Conservation (phyloP, 2,329 filamentous ascomycete species). For the Pezicula radicicola region DNA sequence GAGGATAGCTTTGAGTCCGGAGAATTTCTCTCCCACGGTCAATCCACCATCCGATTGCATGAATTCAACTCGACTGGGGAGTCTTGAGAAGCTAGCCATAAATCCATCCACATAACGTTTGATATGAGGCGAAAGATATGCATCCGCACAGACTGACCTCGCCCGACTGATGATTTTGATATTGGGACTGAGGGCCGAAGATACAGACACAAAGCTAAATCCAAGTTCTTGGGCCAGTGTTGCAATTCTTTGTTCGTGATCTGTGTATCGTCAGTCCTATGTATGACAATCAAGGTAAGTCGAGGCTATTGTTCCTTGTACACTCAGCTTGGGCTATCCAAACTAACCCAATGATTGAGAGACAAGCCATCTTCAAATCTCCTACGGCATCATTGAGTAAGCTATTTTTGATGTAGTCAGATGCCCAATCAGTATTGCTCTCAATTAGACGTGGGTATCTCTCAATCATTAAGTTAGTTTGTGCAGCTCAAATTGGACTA, state of each 20-base stretch:
- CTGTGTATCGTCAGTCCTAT: slow-evolving; percentile 40
- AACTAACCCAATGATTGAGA: too few species aligned
- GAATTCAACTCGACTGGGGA: slow-evolving; percentile 64
- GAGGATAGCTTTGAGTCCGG: slow-evolving; percentile 58
- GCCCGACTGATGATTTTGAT: slow-evolving; percentile 64
- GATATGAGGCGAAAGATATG: slow-evolving; percentile 65
- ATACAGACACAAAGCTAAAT: slow-evolving; percentile 62
- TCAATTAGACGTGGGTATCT: too few species aligned
- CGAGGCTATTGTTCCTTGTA: too few species aligned
- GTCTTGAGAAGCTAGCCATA: slow-evolving; percentile 56
- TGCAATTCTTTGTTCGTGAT: slow-evolving; percentile 61
- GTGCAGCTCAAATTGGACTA: too few species aligned
- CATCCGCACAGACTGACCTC: slow-evolving; percentile 64
- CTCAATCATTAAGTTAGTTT: too few species aligned
- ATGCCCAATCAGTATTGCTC: too few species aligned
- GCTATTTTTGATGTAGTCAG: too few species aligned
- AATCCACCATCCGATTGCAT: slow-evolving; percentile 48
- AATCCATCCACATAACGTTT: slow-evolving; percentile 63
- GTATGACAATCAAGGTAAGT: too few species aligned
- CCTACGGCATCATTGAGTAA: too few species aligned
- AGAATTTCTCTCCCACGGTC: slow-evolving; percentile 51
- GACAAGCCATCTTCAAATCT: too few species aligned
- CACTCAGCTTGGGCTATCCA: too few species aligned
- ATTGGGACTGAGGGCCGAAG: slow-evolving; percentile 64
- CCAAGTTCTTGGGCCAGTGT: slow-evolving; percentile 59